Conservation (phyloP, 768 basidiomycete genomes). For the Boletus edulis region DNA sequence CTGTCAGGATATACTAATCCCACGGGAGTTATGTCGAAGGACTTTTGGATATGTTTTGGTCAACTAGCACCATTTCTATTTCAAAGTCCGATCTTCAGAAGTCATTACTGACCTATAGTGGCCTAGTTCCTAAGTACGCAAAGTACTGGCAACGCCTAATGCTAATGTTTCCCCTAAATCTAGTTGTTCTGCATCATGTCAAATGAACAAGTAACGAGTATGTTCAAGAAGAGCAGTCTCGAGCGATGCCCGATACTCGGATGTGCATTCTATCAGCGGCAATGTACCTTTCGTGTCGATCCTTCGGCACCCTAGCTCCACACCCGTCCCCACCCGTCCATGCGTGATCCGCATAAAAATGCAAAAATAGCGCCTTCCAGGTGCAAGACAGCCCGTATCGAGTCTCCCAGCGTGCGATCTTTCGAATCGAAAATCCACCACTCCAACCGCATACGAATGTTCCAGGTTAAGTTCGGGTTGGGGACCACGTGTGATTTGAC, state of each 20-base stretch:
- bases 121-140: too few species aligned
- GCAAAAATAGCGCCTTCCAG: background rate
- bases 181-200: background rate
- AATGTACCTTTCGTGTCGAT: conserved; percentile 3
- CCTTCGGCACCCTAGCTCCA: conserved; percentile 6
- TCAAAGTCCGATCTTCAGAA: too few species aligned
- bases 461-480: background rate
- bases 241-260: background rate
- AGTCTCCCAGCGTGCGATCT: background rate
- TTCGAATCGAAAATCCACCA: conserved; percentile 7
- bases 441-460: conserved; percentile 1
- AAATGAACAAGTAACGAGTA: background rate
- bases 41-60: too few species aligned
- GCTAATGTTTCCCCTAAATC: too few species aligned
- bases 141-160: too few species aligned
- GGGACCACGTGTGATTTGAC: background rate
- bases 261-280: background rate
- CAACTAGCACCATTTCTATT: too few species aligned
- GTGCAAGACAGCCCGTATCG: background rate
- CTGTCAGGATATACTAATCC: too few species aligned
- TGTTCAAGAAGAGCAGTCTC: conserved; percentile 7
- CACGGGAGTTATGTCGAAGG: too few species aligned
- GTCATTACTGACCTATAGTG: too few species aligned
- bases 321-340: background rate
- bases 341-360: conserved; percentile 3